Percentiles rank a stretch among this genome's conserved stretches.
phyloP scores from a whole-genome alignment of 108 stramenopile genomes.

The Cyclotella distinguenda region DNA sequence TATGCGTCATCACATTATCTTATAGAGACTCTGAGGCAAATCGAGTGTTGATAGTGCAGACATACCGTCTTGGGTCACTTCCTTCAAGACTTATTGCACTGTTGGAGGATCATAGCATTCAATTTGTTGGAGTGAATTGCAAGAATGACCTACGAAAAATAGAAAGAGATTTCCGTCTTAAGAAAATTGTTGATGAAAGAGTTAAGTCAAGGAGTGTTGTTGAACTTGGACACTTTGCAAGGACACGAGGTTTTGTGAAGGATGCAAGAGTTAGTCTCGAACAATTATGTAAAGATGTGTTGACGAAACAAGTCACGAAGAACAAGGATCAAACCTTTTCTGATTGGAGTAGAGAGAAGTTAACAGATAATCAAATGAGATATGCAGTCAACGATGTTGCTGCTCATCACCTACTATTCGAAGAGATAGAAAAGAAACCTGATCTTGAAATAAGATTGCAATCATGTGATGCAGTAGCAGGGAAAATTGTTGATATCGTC shows the following conservation, averaged over 20 bases:
- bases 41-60: background rate
- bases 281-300: background rate
- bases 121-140: conserved; percentile 26
- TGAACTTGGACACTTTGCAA: conserved; percentile 32
- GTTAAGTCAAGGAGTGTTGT: conserved; percentile 1
- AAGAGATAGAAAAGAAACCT: conserved; percentile 14
- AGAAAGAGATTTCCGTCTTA: conserved; percentile 28
- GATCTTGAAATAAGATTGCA: conserved; percentile 25
- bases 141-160: conserved; percentile 33
- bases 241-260: conserved; percentile 26
- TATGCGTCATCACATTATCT: conserved; percentile 16
- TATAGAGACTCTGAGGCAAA: conserved; percentile 5
- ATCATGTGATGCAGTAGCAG: conserved; percentile 8
- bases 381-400: conserved; percentile 59
- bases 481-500: conserved; percentile 22
- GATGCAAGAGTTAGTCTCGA: conserved; percentile 19
- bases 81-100: conserved; percentile 12
- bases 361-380: conserved; percentile 27
- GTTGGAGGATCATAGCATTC: background rate
- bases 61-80: background rate
- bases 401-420: conserved; percentile 22
- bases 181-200: conserved; percentile 2
- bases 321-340: conserved; percentile 27
- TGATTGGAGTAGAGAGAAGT: conserved; percentile 41
- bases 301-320: conserved; percentile 20